Base-by-base conservation (phyloP, 1,284 basidiomycete species). In the Coniophora puteana region DNA sequence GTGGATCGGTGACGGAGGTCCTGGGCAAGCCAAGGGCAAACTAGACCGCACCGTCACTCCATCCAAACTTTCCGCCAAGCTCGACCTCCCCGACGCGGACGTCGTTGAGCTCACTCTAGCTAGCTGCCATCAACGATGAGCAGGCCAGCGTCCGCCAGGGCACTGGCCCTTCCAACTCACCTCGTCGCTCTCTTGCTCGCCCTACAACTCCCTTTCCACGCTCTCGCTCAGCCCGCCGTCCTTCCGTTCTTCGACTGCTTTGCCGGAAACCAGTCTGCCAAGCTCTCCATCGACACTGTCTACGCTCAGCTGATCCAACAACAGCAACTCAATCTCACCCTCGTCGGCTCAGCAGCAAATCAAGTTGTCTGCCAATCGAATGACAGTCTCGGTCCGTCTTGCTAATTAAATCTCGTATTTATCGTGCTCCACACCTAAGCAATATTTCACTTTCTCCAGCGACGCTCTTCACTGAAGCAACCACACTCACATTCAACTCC, bases 401-500 rank as follows among this genome's bases (percentile, higher is more conserved):
- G n/a, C n/a, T n/a, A n/a, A 26, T 33, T 20, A 36, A 30, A 41
- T 27, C 40, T 43, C 40, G 38, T 43, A 45, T 45, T 36, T 33
- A 30, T 40, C 38, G 40, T 20, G 28, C 31, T 40, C 8, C 29
- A 40, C 34, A 43, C 53, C 20, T 18, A n/a, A n/a, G n/a, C 26
- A 43, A 33, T 22, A 27, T 30, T 40, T 43, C 41, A 46, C 24
- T 36, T 44, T 21, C 36, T 52, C 31, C 58, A 86, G 89, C 90
- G 12, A 94, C 92, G 10, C 73, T 94, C 24, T 93, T 94, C 66
- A 85, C 83, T 20, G 80, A 86, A 11, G 83, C 89, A 1, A 74
- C 80, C 39, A 76, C 92, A 18, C 76, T 93, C 34, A 91, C 90
- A 6, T 79, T 93, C 53, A 74, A 72, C 46, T 76, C 85, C 46